phyloP scores from a whole-genome alignment of 73 alveolate genomes.

The Stentor roeselii region DNA sequence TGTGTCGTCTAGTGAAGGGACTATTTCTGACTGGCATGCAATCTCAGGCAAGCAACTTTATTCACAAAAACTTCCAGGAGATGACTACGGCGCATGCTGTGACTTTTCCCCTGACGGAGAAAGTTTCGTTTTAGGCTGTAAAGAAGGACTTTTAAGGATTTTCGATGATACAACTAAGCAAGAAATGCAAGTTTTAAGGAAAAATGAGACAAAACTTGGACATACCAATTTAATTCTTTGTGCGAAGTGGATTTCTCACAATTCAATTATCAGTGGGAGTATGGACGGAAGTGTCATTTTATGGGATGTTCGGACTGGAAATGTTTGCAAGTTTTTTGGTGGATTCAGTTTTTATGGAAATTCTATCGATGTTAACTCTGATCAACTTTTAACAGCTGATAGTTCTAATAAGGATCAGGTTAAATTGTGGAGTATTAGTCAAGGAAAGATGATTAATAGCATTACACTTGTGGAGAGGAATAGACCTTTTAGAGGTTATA shows the following conservation, averaged over 20 bases:
- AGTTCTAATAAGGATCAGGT: neutral
- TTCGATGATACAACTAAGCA: constrained; percentile 50
- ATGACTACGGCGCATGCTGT: constrained; percentile 34
- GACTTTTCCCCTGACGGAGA: constrained; percentile 59
- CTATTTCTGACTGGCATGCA: constrained; percentile 59
- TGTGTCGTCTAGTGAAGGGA: constrained; percentile 49
- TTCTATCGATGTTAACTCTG: neutral
- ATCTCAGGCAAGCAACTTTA: constrained; percentile 50
- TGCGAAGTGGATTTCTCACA: neutral
- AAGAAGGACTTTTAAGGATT: constrained; percentile 40
- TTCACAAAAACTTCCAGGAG: constrained; percentile 32
- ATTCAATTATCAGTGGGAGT: neutral
- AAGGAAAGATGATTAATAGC: neutral
- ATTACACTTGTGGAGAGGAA: neutral
- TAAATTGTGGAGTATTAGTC: neutral
- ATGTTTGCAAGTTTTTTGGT: no score
- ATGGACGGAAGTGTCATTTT: neutral
- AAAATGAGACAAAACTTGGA: neutral
- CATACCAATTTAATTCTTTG: neutral
- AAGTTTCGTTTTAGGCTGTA: constrained; percentile 51
- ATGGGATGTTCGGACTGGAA: neutral
- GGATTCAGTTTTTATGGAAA: neutral
- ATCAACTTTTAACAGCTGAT: neutral
- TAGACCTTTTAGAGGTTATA: neutral
- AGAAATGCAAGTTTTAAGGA: neutral